Percentiles rank a stretch among this genome's conserved stretches.
These are phyloP conservation scores for Gorgonomyces haynaldii DNA, from an alignment of 192 early-diverging fungal species.

Conservation along the genomic window DNA sequence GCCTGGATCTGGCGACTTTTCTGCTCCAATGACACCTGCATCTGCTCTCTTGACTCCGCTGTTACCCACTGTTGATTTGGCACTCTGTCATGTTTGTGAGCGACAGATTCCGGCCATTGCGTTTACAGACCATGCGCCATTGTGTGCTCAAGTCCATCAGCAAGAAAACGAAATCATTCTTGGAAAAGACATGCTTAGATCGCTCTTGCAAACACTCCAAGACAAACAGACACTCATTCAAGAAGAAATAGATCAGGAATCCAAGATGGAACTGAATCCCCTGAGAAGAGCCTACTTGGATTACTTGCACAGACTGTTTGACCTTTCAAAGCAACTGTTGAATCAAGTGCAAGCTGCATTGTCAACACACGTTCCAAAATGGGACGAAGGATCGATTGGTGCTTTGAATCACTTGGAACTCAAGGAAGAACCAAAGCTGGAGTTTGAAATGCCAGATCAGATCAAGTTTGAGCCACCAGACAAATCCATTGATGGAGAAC, in stretches of 20 bases:
- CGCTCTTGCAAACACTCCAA: constrained; percentile 34
- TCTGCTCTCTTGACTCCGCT: no score
- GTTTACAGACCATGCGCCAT: constrained; percentile 61
- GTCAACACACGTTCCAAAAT: constrained; percentile 14
- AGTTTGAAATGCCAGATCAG: no score
- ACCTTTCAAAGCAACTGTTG: constrained; percentile 9
- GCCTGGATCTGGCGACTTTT: no score
- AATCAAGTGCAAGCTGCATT: constrained; percentile 19
- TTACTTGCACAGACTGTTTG: constrained; percentile 22
- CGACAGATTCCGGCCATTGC: constrained; percentile 51
- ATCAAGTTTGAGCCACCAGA: no score
- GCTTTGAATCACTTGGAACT: no score
- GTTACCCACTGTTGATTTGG: constrained; percentile 25
- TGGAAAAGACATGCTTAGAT: constrained; percentile 58
- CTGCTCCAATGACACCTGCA: no score
- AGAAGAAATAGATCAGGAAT: constrained; percentile 12
- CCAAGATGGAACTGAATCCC: neutral
- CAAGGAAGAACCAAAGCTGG: no score
- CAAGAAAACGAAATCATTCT: constrained; percentile 65
- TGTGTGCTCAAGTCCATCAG: constrained; percentile 63
- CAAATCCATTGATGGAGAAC: no score
- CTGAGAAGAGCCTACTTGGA: constrained; percentile 11
- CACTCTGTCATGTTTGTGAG: constrained; percentile 72
- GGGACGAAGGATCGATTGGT: no score
- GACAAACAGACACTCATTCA: constrained; percentile 23